These are phyloP conservation scores for Stipa capillata DNA, from an alignment of 176 grass and related monocot genomes.

Conservation along the genomic window DNA sequence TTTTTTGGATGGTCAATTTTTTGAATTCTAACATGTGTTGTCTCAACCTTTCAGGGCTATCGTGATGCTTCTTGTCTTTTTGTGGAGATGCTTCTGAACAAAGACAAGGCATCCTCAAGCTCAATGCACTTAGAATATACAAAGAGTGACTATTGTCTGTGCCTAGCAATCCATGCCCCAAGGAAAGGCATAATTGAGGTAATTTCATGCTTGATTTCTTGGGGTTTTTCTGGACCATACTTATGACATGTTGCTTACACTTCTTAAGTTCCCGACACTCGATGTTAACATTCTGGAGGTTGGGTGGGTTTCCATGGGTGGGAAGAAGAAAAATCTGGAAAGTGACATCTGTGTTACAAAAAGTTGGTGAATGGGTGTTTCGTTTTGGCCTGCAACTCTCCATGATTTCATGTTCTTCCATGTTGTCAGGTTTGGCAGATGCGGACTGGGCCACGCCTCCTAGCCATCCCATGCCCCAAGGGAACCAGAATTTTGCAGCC, in stretches of 20 bases:
- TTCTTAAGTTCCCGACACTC: background rate
- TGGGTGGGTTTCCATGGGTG: background rate
- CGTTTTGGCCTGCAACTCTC: background rate
- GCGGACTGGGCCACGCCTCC: constrained; percentile 70
- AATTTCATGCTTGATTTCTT: background rate
- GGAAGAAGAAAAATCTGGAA: background rate
- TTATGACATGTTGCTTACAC: background rate
- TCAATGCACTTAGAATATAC: constrained; percentile 42
- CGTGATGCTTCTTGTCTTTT: constrained; percentile 95
- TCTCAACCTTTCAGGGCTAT: constrained; percentile 60
- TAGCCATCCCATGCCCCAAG: constrained; percentile 83
- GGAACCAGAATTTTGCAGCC: constrained; percentile 83
- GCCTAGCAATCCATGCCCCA: constrained; percentile 92
- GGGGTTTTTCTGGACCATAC: background rate
- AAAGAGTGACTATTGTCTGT: constrained; percentile 90
- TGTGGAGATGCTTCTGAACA: constrained; percentile 73
- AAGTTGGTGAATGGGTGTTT: background rate
- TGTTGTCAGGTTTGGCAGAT: constrained; percentile 86
- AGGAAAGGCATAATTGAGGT: constrained; percentile 98
- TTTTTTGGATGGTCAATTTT: background rate
- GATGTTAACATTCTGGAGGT: background rate
- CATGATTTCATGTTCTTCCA: background rate
- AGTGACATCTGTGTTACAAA: background rate
- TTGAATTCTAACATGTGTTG: background rate
- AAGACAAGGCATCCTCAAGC: constrained; percentile 55